Conservation (phyloP, 106 monocot species). For the Dendrobium nobile region DNA sequence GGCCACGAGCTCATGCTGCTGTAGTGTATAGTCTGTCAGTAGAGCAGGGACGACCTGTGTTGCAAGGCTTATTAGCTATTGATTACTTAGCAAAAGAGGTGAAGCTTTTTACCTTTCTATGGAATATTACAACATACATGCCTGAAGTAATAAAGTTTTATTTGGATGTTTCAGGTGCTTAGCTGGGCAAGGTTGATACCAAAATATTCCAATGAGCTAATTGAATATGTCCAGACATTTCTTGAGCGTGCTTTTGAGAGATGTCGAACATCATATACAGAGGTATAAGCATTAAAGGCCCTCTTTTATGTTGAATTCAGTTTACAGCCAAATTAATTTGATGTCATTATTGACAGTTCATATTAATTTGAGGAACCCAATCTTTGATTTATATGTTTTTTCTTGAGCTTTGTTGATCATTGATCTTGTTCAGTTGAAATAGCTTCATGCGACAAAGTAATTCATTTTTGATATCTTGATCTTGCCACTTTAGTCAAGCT, state of each 20-base stretch:
- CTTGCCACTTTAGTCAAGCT: neutral
- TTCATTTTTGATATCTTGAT: neutral
- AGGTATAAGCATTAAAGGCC: constrained; percentile 35
- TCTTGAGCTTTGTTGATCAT: neutral
- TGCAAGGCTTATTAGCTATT: constrained; percentile 90
- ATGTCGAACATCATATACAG: constrained; percentile 88
- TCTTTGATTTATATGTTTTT: neutral
- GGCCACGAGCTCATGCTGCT: constrained; percentile 62
- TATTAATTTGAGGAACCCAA: neutral
- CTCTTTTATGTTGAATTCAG: neutral
- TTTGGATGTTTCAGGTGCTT: constrained; percentile 53
- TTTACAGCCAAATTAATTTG: neutral
- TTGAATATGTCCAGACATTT: constrained; percentile 95
- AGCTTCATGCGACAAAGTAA: neutral
- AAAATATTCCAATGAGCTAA: constrained; percentile 81
- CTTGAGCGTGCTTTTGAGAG: constrained; percentile 90
- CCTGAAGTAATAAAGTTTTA: neutral
- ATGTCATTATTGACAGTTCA: neutral
- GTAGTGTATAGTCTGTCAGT: constrained; percentile 52
- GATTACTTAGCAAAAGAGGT: constrained; percentile 93
- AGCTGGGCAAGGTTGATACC: constrained; percentile 94
- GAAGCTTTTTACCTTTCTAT: constrained; percentile 2
- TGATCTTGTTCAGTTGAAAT: neutral
- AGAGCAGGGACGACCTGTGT: constrained; percentile 84
- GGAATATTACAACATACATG: neutral